Conservation (phyloP, 306 rosid species). For the Malus sylvestris region DNA sequence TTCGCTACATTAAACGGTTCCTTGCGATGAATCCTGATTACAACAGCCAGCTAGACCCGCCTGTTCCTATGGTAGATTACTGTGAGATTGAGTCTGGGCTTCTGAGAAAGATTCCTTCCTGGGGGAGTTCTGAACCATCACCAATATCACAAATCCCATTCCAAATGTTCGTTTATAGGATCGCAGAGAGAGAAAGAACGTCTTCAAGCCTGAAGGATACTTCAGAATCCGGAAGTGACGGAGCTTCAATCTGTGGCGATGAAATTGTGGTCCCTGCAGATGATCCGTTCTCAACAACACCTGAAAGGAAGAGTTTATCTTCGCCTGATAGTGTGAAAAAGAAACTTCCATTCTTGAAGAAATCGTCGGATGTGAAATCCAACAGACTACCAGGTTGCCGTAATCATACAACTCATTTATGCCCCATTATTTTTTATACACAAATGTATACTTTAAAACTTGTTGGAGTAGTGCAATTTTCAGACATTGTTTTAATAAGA, state of each 20-base stretch:
- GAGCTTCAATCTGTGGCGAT: slow-evolving; percentile 63
- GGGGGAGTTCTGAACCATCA: slow-evolving; percentile 39
- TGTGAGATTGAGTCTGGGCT: slow-evolving; percentile 56
- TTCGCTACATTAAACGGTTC: slow-evolving; percentile 58
- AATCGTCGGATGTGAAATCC: slow-evolving; percentile 33
- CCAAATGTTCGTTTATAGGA: slow-evolving; percentile 68
- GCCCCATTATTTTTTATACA: background rate
- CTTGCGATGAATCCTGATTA: slow-evolving; percentile 61
- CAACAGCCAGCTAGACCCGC: slow-evolving; percentile 44
- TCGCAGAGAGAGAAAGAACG: slow-evolving; percentile 45
- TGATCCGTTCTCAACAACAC: slow-evolving; percentile 36
- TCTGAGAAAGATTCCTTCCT: slow-evolving; percentile 53
- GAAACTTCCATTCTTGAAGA: slow-evolving; percentile 31
- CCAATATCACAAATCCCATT: slow-evolving; percentile 56
- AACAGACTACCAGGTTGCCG: slow-evolving; percentile 46
- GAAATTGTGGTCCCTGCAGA: slow-evolving; percentile 46
- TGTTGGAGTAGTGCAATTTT: background rate
- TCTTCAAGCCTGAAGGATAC: slow-evolving; percentile 32
- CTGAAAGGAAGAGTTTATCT: slow-evolving; percentile 39
- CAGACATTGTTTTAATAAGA: background rate
- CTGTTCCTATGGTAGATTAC: slow-evolving; percentile 56
- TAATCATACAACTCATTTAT: background rate
- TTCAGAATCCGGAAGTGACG: slow-evolving; percentile 77
- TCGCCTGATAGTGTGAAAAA: slow-evolving; percentile 31
- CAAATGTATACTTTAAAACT: background rate